Conservation (phyloP, 176 grass and related monocot species). For the Triticum timopheevii region DNA sequence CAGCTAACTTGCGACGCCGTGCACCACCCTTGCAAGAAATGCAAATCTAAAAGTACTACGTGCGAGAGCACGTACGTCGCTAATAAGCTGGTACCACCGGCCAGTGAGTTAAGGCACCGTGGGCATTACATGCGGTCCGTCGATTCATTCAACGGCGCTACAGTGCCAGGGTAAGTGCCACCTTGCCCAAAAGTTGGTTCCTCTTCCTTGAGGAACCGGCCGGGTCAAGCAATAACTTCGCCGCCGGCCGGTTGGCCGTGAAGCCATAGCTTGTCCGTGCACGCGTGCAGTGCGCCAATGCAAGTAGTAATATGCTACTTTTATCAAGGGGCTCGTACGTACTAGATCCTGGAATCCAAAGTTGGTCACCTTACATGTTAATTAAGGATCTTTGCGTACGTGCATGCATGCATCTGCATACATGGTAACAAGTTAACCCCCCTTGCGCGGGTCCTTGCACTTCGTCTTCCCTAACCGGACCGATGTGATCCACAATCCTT, state of each 20-base stretch:
- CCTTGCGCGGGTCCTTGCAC: no score
- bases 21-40: constrained; percentile 23
- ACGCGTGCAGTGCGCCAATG: not conserved
- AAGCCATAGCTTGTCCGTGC: not conserved
- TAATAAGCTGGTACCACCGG: not conserved
- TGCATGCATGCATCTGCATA: no score
- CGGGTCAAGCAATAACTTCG: not conserved
- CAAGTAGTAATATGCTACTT: not conserved
- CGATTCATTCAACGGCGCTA: not conserved
- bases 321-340: not conserved
- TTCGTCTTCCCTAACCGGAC: no score
- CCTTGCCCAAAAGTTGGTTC: not conserved
- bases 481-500: no score
- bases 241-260: not conserved
- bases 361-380: not conserved
- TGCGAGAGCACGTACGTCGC: not conserved
- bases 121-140: not conserved
- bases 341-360: not conserved
- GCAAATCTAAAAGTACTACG: constrained; percentile 6
- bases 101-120: not conserved
- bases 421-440: no score
- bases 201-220: not conserved
- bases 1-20: not conserved
- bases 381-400: no score
- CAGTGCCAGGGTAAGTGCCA: not conserved